phyloP scores from a whole-genome alignment of 2,329 filamentous ascomycete species.

The Aspergillus hiratsukae region DNA sequence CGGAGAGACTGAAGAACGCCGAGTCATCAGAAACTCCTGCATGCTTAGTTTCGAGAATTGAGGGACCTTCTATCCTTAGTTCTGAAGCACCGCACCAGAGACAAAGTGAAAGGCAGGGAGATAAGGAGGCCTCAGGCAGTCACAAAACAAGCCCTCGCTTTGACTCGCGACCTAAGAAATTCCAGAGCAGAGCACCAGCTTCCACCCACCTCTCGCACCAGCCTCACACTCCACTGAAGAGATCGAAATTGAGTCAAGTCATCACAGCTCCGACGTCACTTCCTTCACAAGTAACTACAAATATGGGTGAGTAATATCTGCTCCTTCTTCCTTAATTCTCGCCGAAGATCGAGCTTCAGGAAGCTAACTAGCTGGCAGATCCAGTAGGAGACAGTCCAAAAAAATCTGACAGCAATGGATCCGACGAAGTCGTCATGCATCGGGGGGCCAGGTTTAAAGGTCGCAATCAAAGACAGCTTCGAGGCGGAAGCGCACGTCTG shows the following conservation, averaged over 20 bases:
- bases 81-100: background rate
- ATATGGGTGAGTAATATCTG: background rate
- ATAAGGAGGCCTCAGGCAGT: background rate
- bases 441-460: background rate
- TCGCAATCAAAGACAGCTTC: background rate
- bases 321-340: background rate
- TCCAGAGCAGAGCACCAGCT: background rate
- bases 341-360: background rate
- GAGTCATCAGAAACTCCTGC: background rate
- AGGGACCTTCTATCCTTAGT: background rate
- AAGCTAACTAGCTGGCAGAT: background rate
- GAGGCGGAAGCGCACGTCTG: background rate
- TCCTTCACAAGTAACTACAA: background rate
- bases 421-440: constrained; percentile 20
- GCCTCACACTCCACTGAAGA: background rate
- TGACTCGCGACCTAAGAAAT: background rate
- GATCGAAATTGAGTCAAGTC: background rate
- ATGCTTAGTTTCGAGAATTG: too few relatives aligned
- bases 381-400: background rate
- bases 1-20: background rate
- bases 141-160: background rate
- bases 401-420: constrained; percentile 12
- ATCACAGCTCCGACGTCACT: background rate
- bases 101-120: background rate
- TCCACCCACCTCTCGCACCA: background rate